phyloP scores from a whole-genome alignment of 1,284 basidiomycete species.

The Ceratobasidium sp. region DNA sequence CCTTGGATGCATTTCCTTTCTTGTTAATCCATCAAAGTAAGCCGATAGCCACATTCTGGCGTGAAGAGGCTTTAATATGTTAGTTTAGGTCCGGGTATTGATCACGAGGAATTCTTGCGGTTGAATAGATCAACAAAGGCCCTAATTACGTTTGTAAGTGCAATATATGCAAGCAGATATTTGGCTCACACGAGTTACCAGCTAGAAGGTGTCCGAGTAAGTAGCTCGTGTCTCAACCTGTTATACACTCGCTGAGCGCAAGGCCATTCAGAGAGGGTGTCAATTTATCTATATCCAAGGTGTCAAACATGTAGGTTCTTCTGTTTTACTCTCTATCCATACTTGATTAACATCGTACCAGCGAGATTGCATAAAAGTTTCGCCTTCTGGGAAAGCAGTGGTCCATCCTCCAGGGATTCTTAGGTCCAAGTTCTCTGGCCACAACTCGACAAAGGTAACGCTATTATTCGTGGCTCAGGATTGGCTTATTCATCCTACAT shows the following conservation, averaged over 20 bases:
- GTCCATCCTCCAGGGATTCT: constrained; percentile 27
- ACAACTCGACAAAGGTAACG: constrained; percentile 21
- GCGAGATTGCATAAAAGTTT: constrained; percentile 30
- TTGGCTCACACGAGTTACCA: neutral
- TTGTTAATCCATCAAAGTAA: constrained; percentile 3
- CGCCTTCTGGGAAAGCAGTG: constrained; percentile 9
- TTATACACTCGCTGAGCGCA: neutral
- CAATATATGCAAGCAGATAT: neutral
- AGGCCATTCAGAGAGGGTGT: neutral
- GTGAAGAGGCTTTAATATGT: neutral
- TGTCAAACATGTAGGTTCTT: constrained; percentile 22
- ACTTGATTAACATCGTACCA: neutral
- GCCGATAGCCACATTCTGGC: neutral
- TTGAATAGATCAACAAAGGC: constrained; percentile 1
- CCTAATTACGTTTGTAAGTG: constrained; percentile 12
- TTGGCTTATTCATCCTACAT: neutral
- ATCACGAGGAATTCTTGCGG: constrained; percentile 13
- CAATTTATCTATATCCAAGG: neutral
- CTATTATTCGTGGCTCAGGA: neutral
- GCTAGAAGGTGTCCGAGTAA: constrained; percentile 16
- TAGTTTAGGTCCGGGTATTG: constrained; percentile 4
- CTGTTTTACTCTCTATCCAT: neutral
- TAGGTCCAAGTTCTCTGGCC: constrained; percentile 21
- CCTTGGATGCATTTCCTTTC: neutral
- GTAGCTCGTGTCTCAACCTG: neutral